phyloP scores from a whole-genome alignment of 1,284 basidiomycete genomes.

The Microbotryomycetes sp. region DNA sequence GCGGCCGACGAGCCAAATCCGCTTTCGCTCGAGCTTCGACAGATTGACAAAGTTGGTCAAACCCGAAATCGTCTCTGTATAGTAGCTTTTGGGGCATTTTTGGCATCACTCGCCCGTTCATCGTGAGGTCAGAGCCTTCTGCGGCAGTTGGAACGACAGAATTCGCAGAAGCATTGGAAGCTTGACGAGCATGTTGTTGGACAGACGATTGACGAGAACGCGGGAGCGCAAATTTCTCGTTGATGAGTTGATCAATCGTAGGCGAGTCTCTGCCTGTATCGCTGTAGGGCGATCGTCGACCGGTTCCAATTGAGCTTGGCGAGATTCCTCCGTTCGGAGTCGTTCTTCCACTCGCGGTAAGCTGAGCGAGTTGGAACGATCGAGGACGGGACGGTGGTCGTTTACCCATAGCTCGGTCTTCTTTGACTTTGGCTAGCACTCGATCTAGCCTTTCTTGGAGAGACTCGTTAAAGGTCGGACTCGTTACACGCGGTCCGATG shows the following conservation, averaged over 20 bases:
- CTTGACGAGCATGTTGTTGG: conserved; percentile 19
- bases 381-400: conserved; percentile 14
- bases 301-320: conserved; percentile 10
- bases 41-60: conserved; percentile 70
- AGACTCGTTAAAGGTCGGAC: conserved; percentile 43
- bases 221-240: conserved; percentile 1
- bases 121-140: conserved; percentile 37
- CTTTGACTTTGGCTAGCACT: conserved; percentile 57
- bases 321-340: conserved; percentile 18
- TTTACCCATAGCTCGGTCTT: conserved; percentile 20
- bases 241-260: conserved; percentile 25
- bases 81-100: conserved; percentile 47
- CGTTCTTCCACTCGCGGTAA: conserved; percentile 49
- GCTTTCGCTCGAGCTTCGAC: conserved; percentile 59
- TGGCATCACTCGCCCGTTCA: conserved; percentile 35
- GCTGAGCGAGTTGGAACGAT: neutral
- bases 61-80: conserved; percentile 72
- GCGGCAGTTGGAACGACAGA: conserved; percentile 25
- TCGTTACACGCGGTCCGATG: conserved; percentile 45
- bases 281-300: conserved; percentile 13
- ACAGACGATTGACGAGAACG: conserved; percentile 3
- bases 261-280: conserved; percentile 27
- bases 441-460: conserved; percentile 67
- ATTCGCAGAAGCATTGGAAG: conserved; percentile 24
- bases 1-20: conserved; percentile 23